phyloP scores from a whole-genome alignment of 768 basidiomycete species.

The Phylloporus sp. region DNA sequence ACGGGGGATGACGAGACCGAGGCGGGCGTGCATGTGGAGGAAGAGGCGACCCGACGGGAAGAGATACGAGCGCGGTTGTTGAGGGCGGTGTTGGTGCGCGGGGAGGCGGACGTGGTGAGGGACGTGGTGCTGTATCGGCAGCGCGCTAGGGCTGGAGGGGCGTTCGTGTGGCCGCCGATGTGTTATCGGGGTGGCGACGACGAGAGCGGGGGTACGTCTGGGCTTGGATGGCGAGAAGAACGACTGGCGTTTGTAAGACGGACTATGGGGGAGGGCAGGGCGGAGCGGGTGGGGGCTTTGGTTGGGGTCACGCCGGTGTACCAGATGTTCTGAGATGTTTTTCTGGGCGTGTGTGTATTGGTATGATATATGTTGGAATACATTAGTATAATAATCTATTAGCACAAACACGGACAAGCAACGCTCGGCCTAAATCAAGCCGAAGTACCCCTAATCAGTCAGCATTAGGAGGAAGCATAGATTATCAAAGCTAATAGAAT shows the following conservation, averaged over 20 bases:
- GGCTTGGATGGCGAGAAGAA: conserved; percentile 9
- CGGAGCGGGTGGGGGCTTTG: conserved; percentile 13
- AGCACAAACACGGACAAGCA: no score
- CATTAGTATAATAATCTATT: no score
- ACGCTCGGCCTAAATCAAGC: no score
- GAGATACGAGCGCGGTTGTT: conserved; percentile 41
- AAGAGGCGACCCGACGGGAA: conserved; percentile 29
- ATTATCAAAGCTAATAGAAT: no score
- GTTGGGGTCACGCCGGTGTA: no score
- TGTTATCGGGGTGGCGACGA: conserved; percentile 41
- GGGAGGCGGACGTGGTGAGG: conserved; percentile 40
- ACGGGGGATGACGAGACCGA: conserved; percentile 5
- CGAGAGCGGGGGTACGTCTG: background rate
- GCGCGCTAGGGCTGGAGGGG: conserved; percentile 27
- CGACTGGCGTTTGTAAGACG: conserved; percentile 16
- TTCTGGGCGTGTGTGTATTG: no score
- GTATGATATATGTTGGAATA: no score
- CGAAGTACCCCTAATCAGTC: no score
- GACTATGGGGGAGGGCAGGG: conserved; percentile 4
- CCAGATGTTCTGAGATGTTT: no score
- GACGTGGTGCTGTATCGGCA: conserved; percentile 61
- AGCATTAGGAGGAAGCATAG: no score
- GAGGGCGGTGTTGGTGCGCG: conserved; percentile 47
- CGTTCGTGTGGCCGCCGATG: conserved; percentile 40
- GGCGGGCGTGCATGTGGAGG: conserved; percentile 10